Conservation (phyloP, 2,329 filamentous ascomycete genomes). For the Amesomyces nigricolor region DNA sequence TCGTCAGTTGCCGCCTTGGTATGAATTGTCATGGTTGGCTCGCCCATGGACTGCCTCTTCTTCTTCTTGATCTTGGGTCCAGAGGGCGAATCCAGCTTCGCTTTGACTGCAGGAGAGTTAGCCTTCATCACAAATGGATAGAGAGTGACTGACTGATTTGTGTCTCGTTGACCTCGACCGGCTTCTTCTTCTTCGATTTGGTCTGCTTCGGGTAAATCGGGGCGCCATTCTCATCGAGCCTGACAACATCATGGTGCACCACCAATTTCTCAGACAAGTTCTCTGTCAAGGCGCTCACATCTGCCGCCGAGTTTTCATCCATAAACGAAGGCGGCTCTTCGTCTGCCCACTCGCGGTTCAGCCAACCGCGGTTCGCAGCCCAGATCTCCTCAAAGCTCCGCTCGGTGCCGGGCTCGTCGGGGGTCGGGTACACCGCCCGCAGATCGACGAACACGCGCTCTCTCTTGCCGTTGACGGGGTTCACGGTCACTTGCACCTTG, state of each 20-base stretch:
- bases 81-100: slow-evolving; percentile 85
- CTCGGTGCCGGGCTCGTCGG: slow-evolving; percentile 65
- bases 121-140: neutral
- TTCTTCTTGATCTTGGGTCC: slow-evolving; percentile 77
- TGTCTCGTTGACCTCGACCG: slow-evolving; percentile 82
- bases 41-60: slow-evolving; percentile 55
- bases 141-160: slow-evolving; percentile 67
- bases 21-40: slow-evolving; percentile 98
- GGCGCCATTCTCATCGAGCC: slow-evolving; percentile 56
- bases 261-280: slow-evolving; percentile 35
- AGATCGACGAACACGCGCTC: slow-evolving; percentile 87
- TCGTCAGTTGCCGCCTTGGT: slow-evolving; percentile 94
- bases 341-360: slow-evolving; percentile 53
- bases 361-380: slow-evolving; percentile 67
- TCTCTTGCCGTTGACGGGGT: slow-evolving; percentile 73
- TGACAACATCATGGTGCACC: slow-evolving; percentile 40
- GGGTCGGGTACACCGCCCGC: slow-evolving; percentile 75
- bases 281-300: slow-evolving; percentile 28
- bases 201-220: slow-evolving; percentile 35
- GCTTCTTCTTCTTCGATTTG: slow-evolving; percentile 63
- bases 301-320: slow-evolving; percentile 24
- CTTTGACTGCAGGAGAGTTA: slow-evolving; percentile 62
- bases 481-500: slow-evolving; percentile 72
- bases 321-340: slow-evolving; percentile 27
- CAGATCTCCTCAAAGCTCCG: slow-evolving; percentile 89